Conservation (phyloP, 305 asterid species). For the Solanum chacoense region DNA sequence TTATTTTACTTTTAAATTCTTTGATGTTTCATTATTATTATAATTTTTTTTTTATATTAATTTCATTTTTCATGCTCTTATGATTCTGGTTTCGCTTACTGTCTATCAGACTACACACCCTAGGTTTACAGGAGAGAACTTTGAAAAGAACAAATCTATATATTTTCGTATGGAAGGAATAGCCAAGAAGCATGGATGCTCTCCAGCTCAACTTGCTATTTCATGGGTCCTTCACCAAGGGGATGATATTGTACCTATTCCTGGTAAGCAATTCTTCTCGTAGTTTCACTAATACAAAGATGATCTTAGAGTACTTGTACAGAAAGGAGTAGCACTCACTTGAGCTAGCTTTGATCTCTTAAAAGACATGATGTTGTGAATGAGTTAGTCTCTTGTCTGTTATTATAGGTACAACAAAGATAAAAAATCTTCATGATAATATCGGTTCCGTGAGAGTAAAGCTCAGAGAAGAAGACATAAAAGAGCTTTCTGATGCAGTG, state of each 20-base stretch:
- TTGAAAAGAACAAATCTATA: constrained; percentile 47
- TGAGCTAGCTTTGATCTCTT: neutral
- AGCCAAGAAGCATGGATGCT: constrained; percentile 40
- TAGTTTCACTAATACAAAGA: neutral
- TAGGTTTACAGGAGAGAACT: constrained; percentile 44
- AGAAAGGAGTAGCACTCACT: neutral
- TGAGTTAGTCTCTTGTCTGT: neutral
- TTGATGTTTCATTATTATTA: neutral
- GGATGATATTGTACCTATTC: constrained; percentile 43
- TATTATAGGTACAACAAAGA: constrained; percentile 43
- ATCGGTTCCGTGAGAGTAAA: constrained; percentile 32
- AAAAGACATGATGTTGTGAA: neutral
- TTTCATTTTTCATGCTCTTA: neutral
- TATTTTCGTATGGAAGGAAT: constrained; percentile 29
- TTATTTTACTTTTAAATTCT: neutral
- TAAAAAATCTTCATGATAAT: constrained; percentile 37
- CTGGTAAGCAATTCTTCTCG: constrained; percentile 26
- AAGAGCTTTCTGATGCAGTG: constrained; percentile 30
- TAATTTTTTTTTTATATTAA: neutral
- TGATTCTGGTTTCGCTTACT: neutral
- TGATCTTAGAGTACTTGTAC: neutral
- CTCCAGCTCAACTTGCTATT: constrained; percentile 60
- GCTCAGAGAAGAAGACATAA: constrained; percentile 25
- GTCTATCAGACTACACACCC: constrained; percentile 28
- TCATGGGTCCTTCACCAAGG: constrained; percentile 64